Evolutionary conservation across 495 filamentous ascomycete species (phyloP), one percentile per base, ranked within the genome.

Genomic region (Penicillium bovifimosum): DNA sequence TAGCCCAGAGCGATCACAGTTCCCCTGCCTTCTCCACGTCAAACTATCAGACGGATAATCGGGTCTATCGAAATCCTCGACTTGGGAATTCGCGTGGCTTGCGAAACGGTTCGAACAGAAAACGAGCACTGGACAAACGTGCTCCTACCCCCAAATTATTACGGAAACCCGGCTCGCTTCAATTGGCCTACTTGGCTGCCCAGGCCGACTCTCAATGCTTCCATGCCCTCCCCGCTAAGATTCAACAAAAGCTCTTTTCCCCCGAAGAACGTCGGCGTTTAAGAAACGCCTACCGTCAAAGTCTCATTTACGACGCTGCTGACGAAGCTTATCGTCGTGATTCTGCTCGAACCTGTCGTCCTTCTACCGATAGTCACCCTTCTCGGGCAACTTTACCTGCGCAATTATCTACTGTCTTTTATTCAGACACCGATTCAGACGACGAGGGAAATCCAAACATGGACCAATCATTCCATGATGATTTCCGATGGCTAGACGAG

Each of bases 401-500:
- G 3, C 55, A 70, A 6, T 55, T 56, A 7, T 62, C 65, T 0
- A 63, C 58, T 1, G 53, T 59, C 31, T 67, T 65, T 36, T 74
- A 70, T 42, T 48, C 62, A 57, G 68, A 62, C 44, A 69, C 59
- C 42, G 66, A 50, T n/a, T 63, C 61, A 13, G 65, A 66, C 20
- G 20, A 24, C 39, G 45, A 59, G 16, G 64, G 69, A 6, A 66
- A 56, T 32, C 61, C 71, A 41, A 70, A 70, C n/a, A 78, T 80
- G 64, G 72, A 76, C 48, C 71, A 74, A 43, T 69, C 71, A 34
- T 75, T 89, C 44, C 80, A 81, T 52, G 85, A 89, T 47, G 85
- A 76, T 50, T 87, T 91, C 58, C 80, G 84, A 29, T 90, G 88
- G 87, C 71, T 92, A 47, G 88, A 95, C 24, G 87, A 88, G 53